Evolutionary conservation across 2,329 filamentous ascomycete species (phyloP), one percentile per base, ranked within the genome.

Genomic region (Beauveria australis): DNA sequence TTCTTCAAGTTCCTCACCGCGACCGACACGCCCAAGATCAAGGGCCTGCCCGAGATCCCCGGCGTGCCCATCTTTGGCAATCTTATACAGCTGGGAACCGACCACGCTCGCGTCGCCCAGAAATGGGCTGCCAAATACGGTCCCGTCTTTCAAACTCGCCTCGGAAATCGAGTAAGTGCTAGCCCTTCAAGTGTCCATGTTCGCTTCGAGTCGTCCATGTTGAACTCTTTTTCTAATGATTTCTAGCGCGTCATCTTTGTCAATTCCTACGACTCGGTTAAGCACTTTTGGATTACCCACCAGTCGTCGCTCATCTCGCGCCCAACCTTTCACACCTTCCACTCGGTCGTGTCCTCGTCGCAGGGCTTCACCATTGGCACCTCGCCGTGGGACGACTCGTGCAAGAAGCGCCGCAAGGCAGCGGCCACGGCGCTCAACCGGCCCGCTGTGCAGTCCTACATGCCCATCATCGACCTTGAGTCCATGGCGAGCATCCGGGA

Each of bases 291-390:
- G 86, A 88, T 92, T 70, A 88, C 85, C 10, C 87, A 93, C 67
- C 89, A 92, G 67, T 89, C 89, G 0, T 81, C 89, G 0, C 76
- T 92, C 61, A 91, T 92, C 67, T 92, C 88, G 1, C 83, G 90
- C 2, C 90, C 90, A 0, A 90, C 80, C 26, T 83, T 92, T 53
- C 89, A 93, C 72, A 93, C 89, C 1, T 93, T 92, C 72, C 89
- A 92, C 73, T 89, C 82, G 5, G 87, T 92, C 4, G 87, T 92
- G 3, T 91, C 89, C 1, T 84, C 80, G 40, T 89, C 87, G 0
- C 87, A 91, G 66, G 89, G 89, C 6, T 89, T 91, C 72, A 93
- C 89, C 0, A 91, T 94, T 63, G 90, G 90, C 1, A 91, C 89
- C 0, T 92, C 89, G 0, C 89, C 90, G 0, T 94, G 89, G 87